Percentiles rank a stretch among this genome's conserved stretches.
These are phyloP conservation scores for Russula earlei DNA, from an alignment of 768 basidiomycete genomes.

Conservation along the genomic window DNA sequence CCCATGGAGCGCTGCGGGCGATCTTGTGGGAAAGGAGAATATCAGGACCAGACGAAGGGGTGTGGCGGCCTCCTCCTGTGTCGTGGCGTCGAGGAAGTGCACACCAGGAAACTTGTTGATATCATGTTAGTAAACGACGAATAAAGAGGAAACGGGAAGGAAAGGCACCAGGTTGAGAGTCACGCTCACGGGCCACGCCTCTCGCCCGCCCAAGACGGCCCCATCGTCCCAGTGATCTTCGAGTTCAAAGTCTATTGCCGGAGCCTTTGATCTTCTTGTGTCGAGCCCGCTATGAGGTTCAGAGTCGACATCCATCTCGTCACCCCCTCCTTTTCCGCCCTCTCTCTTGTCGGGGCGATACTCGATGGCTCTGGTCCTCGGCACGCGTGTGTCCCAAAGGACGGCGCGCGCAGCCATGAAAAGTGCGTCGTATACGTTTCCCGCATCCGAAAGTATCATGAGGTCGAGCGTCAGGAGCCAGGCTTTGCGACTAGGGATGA, in stretches of 20 bases:
- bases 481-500: slow-evolving; percentile 43
- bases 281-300: slow-evolving; percentile 43
- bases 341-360: slow-evolving; percentile 41
- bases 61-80: slow-evolving; percentile 60
- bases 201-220: slow-evolving; percentile 48
- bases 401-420: slow-evolving; percentile 75
- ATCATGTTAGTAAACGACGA: not conserved
- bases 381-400: slow-evolving; percentile 74
- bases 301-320: slow-evolving; percentile 51
- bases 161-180: slow-evolving; percentile 61
- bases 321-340: slow-evolving; percentile 22
- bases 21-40: slow-evolving; percentile 45
- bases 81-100: slow-evolving; percentile 68
- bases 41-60: slow-evolving; percentile 51
- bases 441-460: slow-evolving; percentile 63
- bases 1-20: slow-evolving; percentile 41
- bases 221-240: slow-evolving; percentile 87
- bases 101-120: slow-evolving; percentile 40
- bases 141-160: not conserved
- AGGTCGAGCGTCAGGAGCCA: slow-evolving; percentile 74
- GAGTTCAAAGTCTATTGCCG: slow-evolving; percentile 75
- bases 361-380: slow-evolving; percentile 60
- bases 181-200: slow-evolving; percentile 65
- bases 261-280: slow-evolving; percentile 36
- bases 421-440: slow-evolving; percentile 68